These are phyloP conservation scores for Candida maesae DNA, from an alignment of 805 yeast genomes.

Conservation along the genomic window DNA sequence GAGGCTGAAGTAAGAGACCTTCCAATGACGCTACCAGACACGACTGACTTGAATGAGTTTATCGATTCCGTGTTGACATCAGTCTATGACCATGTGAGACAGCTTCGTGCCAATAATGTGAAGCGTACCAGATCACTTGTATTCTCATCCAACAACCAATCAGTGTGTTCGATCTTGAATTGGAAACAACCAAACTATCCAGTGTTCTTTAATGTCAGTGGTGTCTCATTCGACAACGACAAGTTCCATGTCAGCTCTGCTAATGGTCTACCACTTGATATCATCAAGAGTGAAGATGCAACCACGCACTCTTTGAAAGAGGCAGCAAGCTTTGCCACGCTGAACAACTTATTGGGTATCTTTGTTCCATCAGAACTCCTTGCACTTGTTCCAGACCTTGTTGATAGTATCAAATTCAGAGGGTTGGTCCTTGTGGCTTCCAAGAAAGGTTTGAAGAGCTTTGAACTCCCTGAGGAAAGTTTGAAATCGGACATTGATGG, in stretches of 20 bases:
- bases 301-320: conserved; percentile 71
- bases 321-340: conserved; percentile 74
- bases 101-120: conserved; percentile 34
- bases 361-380: conserved; percentile 71
- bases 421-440: conserved; percentile 84
- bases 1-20: conserved; percentile 38
- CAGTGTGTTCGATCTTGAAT: conserved; percentile 87
- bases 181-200: conserved; percentile 99
- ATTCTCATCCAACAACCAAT: conserved; percentile 81
- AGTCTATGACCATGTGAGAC: conserved; percentile 73
- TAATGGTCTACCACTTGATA: conserved; percentile 34
- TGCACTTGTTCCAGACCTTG: conserved; percentile 67
- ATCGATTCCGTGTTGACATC: conserved; percentile 69
- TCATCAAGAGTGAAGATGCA: conserved; percentile 33
- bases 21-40: conserved; percentile 38
- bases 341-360: conserved; percentile 82
- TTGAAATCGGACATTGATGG: conserved; percentile 50
- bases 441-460: conserved; percentile 32
- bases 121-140: conserved; percentile 59
- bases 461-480: conserved; percentile 12
- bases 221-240: conserved; percentile 41
- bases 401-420: conserved; percentile 68
- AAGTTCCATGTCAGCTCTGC: conserved; percentile 37
- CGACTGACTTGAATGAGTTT: conserved; percentile 60
- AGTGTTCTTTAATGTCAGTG: conserved; percentile 79